Conservation (phyloP, 2,329 filamentous ascomycete species). For the Microdochium nivale region DNA sequence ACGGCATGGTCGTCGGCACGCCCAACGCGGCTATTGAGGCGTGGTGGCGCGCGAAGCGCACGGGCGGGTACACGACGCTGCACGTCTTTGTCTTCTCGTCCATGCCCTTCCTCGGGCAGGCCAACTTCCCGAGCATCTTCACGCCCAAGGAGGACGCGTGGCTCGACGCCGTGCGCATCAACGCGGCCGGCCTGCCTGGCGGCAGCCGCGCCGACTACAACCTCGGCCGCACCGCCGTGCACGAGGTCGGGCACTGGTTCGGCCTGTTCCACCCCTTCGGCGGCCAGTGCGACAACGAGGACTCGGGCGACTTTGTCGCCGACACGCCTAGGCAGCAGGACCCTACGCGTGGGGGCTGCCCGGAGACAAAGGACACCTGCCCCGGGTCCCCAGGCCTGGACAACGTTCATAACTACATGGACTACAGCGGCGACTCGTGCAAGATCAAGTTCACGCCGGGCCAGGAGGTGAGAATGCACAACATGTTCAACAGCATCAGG, state of each 20-base stretch:
- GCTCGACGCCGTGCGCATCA: conserved; percentile 9
- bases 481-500: neutral
- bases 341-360: conserved; percentile 13
- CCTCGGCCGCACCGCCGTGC: conserved; percentile 19
- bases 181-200: conserved; percentile 8
- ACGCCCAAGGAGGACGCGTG: conserved; percentile 8
- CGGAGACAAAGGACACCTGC: conserved; percentile 6
- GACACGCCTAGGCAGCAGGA: conserved; percentile 25
- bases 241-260: conserved; percentile 27
- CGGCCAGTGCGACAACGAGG: conserved; percentile 9
- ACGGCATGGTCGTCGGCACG: neutral
- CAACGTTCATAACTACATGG: conserved; percentile 7
- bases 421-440: conserved; percentile 3
- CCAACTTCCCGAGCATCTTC: conserved; percentile 8
- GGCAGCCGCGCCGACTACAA: conserved; percentile 8
- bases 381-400: conserved; percentile 1
- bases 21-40: neutral
- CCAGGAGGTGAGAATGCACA: conserved; percentile 3
- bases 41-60: conserved; percentile 1
- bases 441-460: conserved; percentile 1
- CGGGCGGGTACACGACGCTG: conserved; percentile 1
- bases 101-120: conserved; percentile 4
- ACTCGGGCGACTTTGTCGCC: conserved; percentile 20
- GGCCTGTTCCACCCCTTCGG: conserved; percentile 24
- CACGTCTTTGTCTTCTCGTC: conserved; percentile 5